Evolutionary conservation across 2,329 filamentous ascomycete genomes (phyloP).

Genomic region (Neofusicoccum sp.): DNA sequence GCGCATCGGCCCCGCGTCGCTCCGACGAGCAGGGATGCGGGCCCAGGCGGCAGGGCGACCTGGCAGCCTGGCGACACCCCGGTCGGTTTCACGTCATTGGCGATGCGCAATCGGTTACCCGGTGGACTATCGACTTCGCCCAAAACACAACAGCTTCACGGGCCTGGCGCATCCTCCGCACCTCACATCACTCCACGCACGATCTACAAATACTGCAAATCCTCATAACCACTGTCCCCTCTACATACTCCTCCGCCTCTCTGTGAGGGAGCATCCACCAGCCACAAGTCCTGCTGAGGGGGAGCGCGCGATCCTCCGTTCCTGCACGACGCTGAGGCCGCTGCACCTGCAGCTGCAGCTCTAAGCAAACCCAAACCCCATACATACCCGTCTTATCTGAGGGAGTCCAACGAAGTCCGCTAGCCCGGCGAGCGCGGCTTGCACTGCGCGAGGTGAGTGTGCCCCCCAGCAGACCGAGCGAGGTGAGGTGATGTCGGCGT

Average conservation of each 20-base stretch:
- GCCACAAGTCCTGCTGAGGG: background rate
- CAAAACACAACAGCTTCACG: slow-evolving; percentile 5
- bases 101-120: slow-evolving; percentile 16
- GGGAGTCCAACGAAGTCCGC: background rate
- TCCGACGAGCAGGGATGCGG: background rate
- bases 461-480: background rate
- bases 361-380: slow-evolving; percentile 5
- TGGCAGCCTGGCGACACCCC: slow-evolving; percentile 8
- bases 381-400: background rate
- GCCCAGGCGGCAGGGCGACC: background rate
- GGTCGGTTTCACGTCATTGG: slow-evolving; percentile 14
- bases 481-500: background rate
- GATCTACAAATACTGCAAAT: slow-evolving; percentile 17
- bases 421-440: slow-evolving; percentile 76
- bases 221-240: slow-evolving; percentile 13
- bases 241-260: background rate
- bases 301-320: background rate
- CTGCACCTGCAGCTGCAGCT: slow-evolving; percentile 13
- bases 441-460: slow-evolving; percentile 69
- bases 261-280: background rate
- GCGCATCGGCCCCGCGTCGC: slow-evolving; percentile 3
- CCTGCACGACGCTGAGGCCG: slow-evolving; percentile 16
- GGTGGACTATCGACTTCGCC: slow-evolving; percentile 13
- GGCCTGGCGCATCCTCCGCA: slow-evolving; percentile 10
- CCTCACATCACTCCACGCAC: slow-evolving; percentile 4